These are phyloP conservation scores for Mycena sanguinolenta DNA, from an alignment of 768 basidiomycete genomes.

Conservation along the genomic window DNA sequence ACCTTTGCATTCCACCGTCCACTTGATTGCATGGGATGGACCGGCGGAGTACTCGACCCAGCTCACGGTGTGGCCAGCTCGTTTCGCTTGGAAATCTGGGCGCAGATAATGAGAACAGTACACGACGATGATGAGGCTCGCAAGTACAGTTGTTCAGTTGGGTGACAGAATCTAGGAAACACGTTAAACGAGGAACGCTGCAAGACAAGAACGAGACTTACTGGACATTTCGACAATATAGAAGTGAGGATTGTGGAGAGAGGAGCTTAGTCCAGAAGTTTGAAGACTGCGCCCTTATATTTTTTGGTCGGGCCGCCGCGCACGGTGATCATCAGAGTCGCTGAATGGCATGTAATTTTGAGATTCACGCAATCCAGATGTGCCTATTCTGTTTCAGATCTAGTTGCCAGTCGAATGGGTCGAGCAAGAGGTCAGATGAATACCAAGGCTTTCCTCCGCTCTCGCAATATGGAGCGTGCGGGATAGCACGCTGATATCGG, in stretches of 20 bases:
- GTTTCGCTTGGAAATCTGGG: constrained; percentile 54
- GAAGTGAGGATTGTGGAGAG: background rate
- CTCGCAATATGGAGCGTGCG: constrained; percentile 24
- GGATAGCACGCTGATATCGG: constrained; percentile 23
- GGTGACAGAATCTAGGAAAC: constrained; percentile 45
- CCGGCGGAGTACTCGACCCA: constrained; percentile 59
- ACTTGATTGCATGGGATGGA: constrained; percentile 55
- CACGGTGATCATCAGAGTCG: constrained; percentile 16
- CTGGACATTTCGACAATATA: constrained; percentile 25
- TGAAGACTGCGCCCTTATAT: constrained; percentile 14
- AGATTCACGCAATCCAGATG: constrained; percentile 17
- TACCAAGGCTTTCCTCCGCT: constrained; percentile 15
- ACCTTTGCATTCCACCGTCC: constrained; percentile 75
- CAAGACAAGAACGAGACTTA: background rate
- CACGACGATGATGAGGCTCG: background rate
- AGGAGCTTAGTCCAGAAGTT: background rate
- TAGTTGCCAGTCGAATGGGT: constrained; percentile 14
- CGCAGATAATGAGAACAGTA: background rate
- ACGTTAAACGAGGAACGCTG: background rate
- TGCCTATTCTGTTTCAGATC: constrained; percentile 28
- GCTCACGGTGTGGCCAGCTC: constrained; percentile 49
- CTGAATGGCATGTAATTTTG: constrained; percentile 17
- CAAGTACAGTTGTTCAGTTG: constrained; percentile 41
- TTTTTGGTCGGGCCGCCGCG: constrained; percentile 15
- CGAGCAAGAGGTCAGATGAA: background rate